Percentiles rank a stretch among this genome's conserved stretches.
Conservation (phyloP, 2,329 filamentous ascomycete species). For the Colletotrichum theobromicola region DNA sequence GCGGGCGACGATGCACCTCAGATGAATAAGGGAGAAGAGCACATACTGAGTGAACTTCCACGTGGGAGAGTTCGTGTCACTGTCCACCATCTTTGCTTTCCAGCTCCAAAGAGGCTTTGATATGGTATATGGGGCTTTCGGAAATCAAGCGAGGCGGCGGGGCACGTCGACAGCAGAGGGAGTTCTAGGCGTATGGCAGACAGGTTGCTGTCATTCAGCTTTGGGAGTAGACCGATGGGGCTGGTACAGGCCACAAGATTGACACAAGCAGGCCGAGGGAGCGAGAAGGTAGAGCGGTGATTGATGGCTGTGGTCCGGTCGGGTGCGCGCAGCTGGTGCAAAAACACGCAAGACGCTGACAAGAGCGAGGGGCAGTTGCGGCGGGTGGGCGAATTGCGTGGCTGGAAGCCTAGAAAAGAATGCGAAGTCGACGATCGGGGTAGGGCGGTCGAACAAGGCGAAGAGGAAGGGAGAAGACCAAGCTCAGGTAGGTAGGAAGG, state of each 20-base stretch:
- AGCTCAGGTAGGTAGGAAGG: background rate
- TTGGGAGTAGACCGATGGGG: background rate
- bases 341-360: slow-evolving; percentile 6
- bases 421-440: background rate
- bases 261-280: background rate
- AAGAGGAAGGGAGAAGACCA: background rate
- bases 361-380: slow-evolving; percentile 2
- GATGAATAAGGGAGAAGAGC: slow-evolving; percentile 10
- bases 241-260: background rate
- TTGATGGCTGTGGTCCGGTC: background rate
- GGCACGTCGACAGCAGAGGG: slow-evolving; percentile 3
- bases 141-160: slow-evolving; percentile 1
- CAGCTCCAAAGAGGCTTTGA: background rate
- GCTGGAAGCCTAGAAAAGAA: background rate
- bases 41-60: slow-evolving; percentile 99
- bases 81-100: slow-evolving; percentile 86
- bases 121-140: background rate
- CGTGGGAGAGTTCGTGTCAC: slow-evolving; percentile 90
- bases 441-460: background rate
- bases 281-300: background rate
- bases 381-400: background rate
- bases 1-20: background rate
- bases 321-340: background rate
- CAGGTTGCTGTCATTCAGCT: background rate
- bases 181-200: background rate